Conservation (phyloP, 2,329 filamentous ascomycete species). For the Chrysosporium keratinophilum region DNA sequence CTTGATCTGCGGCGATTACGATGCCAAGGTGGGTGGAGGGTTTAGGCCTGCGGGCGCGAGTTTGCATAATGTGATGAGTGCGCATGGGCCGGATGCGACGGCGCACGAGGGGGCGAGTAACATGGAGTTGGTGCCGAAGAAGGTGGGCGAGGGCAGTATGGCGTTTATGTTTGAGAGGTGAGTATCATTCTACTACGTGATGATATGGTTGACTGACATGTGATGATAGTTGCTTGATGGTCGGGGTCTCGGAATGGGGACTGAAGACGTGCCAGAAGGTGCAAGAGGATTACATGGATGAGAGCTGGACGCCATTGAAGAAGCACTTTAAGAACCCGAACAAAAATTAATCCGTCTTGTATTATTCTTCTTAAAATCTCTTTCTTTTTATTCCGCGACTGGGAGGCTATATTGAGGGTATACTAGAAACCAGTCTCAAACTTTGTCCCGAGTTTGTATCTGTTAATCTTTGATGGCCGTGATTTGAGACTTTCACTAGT, state of each 20-base stretch:
- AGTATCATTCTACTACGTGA: background rate
- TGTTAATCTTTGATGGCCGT: too few relatives aligned
- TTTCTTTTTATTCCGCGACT: background rate
- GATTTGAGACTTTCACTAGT: background rate
- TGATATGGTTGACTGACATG: background rate
- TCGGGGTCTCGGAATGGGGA: constrained; percentile 64
- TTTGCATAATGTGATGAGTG: constrained; percentile 62
- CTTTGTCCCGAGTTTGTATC: too few relatives aligned
- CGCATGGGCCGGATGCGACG: constrained; percentile 50
- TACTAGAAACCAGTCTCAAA: constrained; percentile 2
- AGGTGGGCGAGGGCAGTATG: constrained; percentile 50
- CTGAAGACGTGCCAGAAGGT: constrained; percentile 60
- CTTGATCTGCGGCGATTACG: constrained; percentile 51
- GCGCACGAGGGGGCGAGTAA: constrained; percentile 48
- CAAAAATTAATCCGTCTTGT: constrained; percentile 22
- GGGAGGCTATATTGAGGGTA: constrained; percentile 1
- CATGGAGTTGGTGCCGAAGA: constrained; percentile 44
- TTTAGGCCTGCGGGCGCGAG: constrained; percentile 53
- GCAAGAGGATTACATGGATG: constrained; percentile 63
- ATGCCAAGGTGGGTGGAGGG: constrained; percentile 47
- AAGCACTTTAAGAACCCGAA: constrained; percentile 51
- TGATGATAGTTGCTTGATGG: constrained; percentile 48
- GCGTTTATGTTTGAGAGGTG: constrained; percentile 56
- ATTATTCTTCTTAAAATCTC: background rate
- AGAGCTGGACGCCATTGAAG: constrained; percentile 66